A percentile compares a stretch with the other conserved stretches of the same genome.
phyloP scores from a whole-genome alignment of 2,329 filamentous ascomycete species.

The Trichoderma sp. region DNA sequence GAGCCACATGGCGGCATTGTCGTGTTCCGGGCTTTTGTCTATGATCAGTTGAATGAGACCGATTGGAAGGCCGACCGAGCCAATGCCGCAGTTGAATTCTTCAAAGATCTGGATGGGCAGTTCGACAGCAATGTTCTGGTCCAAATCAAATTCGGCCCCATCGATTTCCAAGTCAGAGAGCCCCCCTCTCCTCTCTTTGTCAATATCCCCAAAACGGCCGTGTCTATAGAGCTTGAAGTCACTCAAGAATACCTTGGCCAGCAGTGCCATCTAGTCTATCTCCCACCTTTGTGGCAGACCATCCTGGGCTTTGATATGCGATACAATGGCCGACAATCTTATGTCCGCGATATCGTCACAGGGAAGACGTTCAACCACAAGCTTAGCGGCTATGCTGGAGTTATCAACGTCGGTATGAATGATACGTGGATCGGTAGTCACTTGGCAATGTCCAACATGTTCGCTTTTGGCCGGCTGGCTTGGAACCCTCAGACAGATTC shows the following conservation, averaged over 20 bases:
- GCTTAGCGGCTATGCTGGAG: slow-evolving; percentile 14
- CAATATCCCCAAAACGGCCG: slow-evolving; percentile 12
- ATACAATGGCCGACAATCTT: slow-evolving; percentile 58
- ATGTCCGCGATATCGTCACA: slow-evolving; percentile 63
- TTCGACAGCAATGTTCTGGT: slow-evolving; percentile 73
- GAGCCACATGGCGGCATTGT: slow-evolving; percentile 63
- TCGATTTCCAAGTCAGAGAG: slow-evolving; percentile 75
- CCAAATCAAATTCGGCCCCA: slow-evolving; percentile 75
- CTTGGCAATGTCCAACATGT: slow-evolving; percentile 72
- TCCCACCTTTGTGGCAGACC: slow-evolving; percentile 70
- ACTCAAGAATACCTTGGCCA: slow-evolving; percentile 23
- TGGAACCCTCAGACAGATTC: slow-evolving; percentile 61
- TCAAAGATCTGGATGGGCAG: slow-evolving; percentile 63
- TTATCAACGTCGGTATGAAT: slow-evolving; percentile 15
- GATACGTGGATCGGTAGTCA: slow-evolving; percentile 67
- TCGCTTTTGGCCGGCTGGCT: slow-evolving; percentile 68
- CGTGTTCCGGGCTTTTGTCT: slow-evolving; percentile 75
- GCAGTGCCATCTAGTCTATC: slow-evolving; percentile 63
- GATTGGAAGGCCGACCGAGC: slow-evolving; percentile 71
- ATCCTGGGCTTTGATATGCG: slow-evolving; percentile 70
- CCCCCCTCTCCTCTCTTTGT: slow-evolving; percentile 67
- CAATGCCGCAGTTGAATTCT: slow-evolving; percentile 70
- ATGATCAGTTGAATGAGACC: slow-evolving; percentile 57
- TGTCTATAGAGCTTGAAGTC: slow-evolving; percentile 14
- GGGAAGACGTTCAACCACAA: slow-evolving; percentile 61